Evolutionary conservation across 2,329 filamentous ascomycete species (phyloP), one percentile per base, ranked within the genome.

Genomic region (Ascocoryne sarcoides): DNA sequence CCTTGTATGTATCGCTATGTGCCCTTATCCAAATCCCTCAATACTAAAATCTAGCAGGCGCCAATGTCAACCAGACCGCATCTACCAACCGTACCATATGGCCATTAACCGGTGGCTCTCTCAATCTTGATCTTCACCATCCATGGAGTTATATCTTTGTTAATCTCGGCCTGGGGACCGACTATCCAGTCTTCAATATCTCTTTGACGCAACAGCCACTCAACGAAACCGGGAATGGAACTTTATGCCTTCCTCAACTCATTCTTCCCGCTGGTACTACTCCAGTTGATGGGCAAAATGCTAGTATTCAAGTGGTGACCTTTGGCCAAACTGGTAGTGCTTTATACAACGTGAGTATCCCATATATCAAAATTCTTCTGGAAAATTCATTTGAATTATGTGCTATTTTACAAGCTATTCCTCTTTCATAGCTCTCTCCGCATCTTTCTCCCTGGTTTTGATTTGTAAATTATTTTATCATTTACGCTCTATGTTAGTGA

Each of bases 261-360:
- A 58, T 62, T 20, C 61, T 82, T 3, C 76, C 77, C 4, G 52
- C 57, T 14, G 64, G 64, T 4, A 48, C 75, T 17, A 66, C 67
- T 36, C 61, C 79, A 28, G 59, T 58, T 17, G 76, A 83, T 28
- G 83, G 82, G 31, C 69, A 72, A 48, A 67, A 73, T 35, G 82
- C 72, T 10, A 81, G 75, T 21, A 65, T 88, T 40, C 83, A 87
- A 63, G 75, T 88, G 37, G 70, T 86, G 26, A 80, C 76, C 3
- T 66, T 76, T 34, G 77, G 75, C 19, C 66, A 73, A 16, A 65
- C 64, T 3, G 71, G 68, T 15, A 70, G 68, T 29, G 77, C 81
- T 12, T 63, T 88, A 21, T 88, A 86, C 62, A 83, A 80, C 61
- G 71, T 75, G 60, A 54, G 69, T 53, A 19, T 31, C 16, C 12